Conservation (phyloP, 192 early-diverging fungal genomes). For the Coemansia sp. region DNA sequence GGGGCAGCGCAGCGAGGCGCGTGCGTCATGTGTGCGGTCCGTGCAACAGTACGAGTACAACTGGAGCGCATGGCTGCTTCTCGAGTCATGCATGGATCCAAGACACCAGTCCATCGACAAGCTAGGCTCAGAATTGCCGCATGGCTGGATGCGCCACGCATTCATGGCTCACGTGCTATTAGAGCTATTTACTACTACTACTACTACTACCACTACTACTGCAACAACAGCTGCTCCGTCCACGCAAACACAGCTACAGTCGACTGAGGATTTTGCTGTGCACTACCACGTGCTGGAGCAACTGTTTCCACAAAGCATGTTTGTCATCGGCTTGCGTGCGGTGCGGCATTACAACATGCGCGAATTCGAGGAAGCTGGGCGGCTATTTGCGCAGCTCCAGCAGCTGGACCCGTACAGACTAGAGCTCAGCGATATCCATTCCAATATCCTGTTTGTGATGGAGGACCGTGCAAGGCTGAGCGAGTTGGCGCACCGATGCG, state of each 20-base stretch:
- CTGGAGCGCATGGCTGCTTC: conserved; percentile 90
- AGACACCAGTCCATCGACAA: conserved; percentile 21
- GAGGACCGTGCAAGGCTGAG: conserved; percentile 71
- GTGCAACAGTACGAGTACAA: conserved; percentile 75
- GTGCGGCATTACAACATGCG: conserved; percentile 61
- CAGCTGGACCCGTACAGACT: conserved; percentile 73
- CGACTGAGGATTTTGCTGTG: conserved; percentile 22
- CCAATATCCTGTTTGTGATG: conserved; percentile 83
- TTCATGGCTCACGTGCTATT: conserved; percentile 62
- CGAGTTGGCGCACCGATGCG: conserved; percentile 73
- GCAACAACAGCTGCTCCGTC: conserved; percentile 12
- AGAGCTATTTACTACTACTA: conserved; percentile 47
- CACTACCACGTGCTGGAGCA: conserved; percentile 48
- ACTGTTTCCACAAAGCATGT: conserved; percentile 64
- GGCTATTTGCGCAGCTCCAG: conserved; percentile 69
- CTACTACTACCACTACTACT: background rate
- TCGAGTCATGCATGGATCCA: conserved; percentile 58
- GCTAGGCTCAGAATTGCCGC: conserved; percentile 18
- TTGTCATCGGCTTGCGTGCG: conserved; percentile 64
- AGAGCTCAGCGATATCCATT: conserved; percentile 82
- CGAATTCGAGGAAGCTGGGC: conserved; percentile 72
- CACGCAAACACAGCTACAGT: conserved; percentile 1
- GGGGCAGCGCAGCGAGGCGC: conserved; percentile 50
- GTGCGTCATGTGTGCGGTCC: conserved; percentile 62
- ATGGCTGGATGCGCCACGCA: conserved; percentile 48